Percentiles rank a stretch among this genome's conserved stretches.
phyloP scores from a whole-genome alignment of 2,329 filamentous ascomycete genomes.

The Capronia coronata region DNA sequence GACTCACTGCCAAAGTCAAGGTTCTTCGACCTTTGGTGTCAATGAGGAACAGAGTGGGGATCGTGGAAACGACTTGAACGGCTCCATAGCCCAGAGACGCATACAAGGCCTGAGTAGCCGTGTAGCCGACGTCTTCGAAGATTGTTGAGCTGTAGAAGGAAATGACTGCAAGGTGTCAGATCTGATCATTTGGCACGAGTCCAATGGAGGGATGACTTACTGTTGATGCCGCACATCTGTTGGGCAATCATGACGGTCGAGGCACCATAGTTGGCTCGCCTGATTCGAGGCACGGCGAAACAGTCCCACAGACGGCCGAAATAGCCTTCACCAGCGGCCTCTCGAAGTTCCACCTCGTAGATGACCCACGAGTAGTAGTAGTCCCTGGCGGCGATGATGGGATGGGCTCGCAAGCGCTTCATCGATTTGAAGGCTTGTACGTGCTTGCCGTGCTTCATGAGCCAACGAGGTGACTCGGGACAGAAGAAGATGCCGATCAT shows the following conservation, averaged over 20 bases:
- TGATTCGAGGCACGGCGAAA: slow-evolving; percentile 56
- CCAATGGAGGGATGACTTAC: slow-evolving; percentile 27
- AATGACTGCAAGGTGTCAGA: slow-evolving; percentile 40
- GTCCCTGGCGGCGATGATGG: slow-evolving; percentile 51
- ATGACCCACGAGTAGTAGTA: slow-evolving; percentile 54
- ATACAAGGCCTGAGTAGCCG: slow-evolving; percentile 47
- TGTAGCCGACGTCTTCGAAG: slow-evolving; percentile 52
- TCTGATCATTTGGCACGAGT: not conserved
- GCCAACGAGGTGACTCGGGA: slow-evolving; percentile 40
- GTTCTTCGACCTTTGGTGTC: slow-evolving; percentile 60
- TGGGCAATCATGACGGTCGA: slow-evolving; percentile 59
- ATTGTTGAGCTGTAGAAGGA: slow-evolving; percentile 60
- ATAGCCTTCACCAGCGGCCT: slow-evolving; percentile 46
- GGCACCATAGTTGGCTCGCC: slow-evolving; percentile 51
- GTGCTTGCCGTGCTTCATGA: slow-evolving; percentile 44
- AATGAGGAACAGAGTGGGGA: slow-evolving; percentile 59
- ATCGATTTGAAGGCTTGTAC: slow-evolving; percentile 47
- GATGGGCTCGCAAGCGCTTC: slow-evolving; percentile 42
- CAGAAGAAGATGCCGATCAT: slow-evolving; percentile 54
- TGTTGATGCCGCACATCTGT: slow-evolving; percentile 45
- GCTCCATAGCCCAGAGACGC: slow-evolving; percentile 60
- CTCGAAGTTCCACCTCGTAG: slow-evolving; percentile 53
- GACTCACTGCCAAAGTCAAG: slow-evolving; percentile 34
- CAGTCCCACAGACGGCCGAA: slow-evolving; percentile 52
- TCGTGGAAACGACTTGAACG: slow-evolving; percentile 59